Percentiles rank a stretch among this genome's conserved stretches.
phyloP scores from a whole-genome alignment of 495 filamentous ascomycete genomes.

The Amniculicola lignicola region DNA sequence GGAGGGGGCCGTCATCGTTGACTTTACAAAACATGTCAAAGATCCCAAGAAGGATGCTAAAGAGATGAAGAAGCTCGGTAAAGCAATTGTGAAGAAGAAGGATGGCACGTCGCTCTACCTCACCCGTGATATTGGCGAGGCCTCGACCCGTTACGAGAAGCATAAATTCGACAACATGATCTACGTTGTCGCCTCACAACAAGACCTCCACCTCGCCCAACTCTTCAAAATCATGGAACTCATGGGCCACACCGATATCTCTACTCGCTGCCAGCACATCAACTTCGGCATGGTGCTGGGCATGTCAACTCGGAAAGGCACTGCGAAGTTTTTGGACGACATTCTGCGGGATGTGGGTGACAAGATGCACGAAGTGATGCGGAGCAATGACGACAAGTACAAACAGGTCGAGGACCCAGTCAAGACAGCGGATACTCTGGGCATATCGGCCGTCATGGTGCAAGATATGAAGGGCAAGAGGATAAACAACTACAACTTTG shows the following conservation, averaged over 20 bases:
- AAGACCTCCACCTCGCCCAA: constrained; percentile 69
- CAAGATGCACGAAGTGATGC: constrained; percentile 72
- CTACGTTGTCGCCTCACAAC: constrained; percentile 68
- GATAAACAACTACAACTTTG: constrained; percentile 65
- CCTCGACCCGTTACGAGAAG: constrained; percentile 58
- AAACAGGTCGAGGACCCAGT: constrained; percentile 61
- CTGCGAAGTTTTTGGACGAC: constrained; percentile 68
- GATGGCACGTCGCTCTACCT: constrained; percentile 69
- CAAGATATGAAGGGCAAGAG: constrained; percentile 46
- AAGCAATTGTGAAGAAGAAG: constrained; percentile 64
- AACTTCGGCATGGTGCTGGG: constrained; percentile 71
- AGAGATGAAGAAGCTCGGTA: constrained; percentile 66
- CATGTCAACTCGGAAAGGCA: constrained; percentile 68
- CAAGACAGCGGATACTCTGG: constrained; percentile 52
- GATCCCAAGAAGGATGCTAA: constrained; percentile 68
- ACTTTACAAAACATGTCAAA: constrained; percentile 84
- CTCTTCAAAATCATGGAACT: constrained; percentile 69
- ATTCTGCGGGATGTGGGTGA: constrained; percentile 62
- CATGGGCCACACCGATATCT: constrained; percentile 62
- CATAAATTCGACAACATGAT: constrained; percentile 71
- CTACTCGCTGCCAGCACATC: constrained; percentile 63
- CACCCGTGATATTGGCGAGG: constrained; percentile 69
- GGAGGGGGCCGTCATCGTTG: constrained; percentile 83
- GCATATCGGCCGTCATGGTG: constrained; percentile 68
- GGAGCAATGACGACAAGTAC: constrained; percentile 62